Evolutionary conservation across 2,329 filamentous ascomycete species (phyloP), one percentile per base, ranked within the genome.

Genomic region (Chaetomium strumarium): DNA sequence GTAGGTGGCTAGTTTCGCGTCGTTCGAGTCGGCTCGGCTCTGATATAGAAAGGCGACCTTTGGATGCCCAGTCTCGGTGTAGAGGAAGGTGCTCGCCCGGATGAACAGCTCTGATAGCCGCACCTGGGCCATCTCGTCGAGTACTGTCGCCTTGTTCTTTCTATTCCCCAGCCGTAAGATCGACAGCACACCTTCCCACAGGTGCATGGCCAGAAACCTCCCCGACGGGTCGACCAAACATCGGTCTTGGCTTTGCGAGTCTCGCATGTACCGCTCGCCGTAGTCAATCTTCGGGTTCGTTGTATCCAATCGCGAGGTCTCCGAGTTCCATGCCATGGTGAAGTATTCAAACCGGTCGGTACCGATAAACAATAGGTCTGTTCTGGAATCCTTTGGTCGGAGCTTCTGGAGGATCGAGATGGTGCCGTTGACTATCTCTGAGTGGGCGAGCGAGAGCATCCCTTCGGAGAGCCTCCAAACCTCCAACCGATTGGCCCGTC

Each of bases 301-400:
- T 0, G 76, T 80, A 9, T 79, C 74, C 2, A 85, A 68, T 52
- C 73, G 67, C 17, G 69, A 69, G 5, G 64, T 73, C 66, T 78
- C 69, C 0, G 77, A 64, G 62, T 96, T 84, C 91, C 93, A 99
- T 14, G 79, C 83, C 17, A 96, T 70, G 1, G 90, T 95, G 68
- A 97, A 96, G 72, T 96, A 97, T 63, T 90, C 85, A 61, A 88
- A 87, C 51, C 87, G 83, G 66, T 96, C 87, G 43, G 93, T 99
- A 46, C 90, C 92, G 52, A 99, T 80, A 66, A 99, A 96, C 55
- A 99, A 80, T 56, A 96, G 82, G 61, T 97, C 90, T 44, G 84
- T 89, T 5, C 77, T 70, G 29, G 85, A 84, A 60, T 88, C 81
- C 45, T 83, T 81, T 6, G 91, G 90, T 24, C 83, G 83, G 44